Base-by-base conservation (phyloP, 2,329 filamentous ascomycete species). In the Graphilbum sp. region DNA sequence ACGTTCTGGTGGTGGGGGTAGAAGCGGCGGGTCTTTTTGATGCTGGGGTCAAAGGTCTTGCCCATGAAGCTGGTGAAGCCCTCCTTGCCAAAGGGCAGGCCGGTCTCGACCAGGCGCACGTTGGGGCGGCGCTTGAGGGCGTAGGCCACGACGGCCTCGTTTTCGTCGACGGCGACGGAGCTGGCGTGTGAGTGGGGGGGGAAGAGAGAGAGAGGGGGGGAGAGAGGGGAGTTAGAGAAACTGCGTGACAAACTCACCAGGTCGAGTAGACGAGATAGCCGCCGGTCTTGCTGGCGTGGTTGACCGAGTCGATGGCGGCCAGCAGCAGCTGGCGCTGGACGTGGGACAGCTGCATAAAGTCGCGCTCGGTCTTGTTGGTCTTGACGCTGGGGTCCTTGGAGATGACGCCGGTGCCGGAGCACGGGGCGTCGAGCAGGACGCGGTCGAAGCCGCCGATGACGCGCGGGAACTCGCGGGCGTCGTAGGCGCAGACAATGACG, bases 221-320 rank as follows among this genome's bases (percentile, higher is more conserved):
- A 32, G n/a, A 13, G 30, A 12, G 16, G 16, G 16, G 13, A 8
- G 16, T 13, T 2, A 16, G 6, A 13, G 15, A 34, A 23, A 37
- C 9, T 9, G 17, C 24, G 12, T 15, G 15, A 17, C 9, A 24
- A 16, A 45, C 50, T 44, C 43, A 54, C 55, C 90, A 98, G 19
- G 90, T 98, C 16, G 88, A 95, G 65, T 98, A 95, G 45, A 95
- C 86, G 39, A 98, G 70, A 61, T 88, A 95, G 37, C 90, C 90
- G 38, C 90, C 90, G 0, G 87, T 93, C 60, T 92, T 92, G 39
- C 90, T 90, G 40, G 90, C 90, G 0, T 87, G 93, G 60, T 92
- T 93, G 58, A 79, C 86, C 0, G 84, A 93, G 62, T 98, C 90
- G 46, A 98, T 94, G 35, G 90, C 90, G 8, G 86, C 75, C 21